phyloP scores from a whole-genome alignment of 306 rosid species.

The Quercus rubra region DNA sequence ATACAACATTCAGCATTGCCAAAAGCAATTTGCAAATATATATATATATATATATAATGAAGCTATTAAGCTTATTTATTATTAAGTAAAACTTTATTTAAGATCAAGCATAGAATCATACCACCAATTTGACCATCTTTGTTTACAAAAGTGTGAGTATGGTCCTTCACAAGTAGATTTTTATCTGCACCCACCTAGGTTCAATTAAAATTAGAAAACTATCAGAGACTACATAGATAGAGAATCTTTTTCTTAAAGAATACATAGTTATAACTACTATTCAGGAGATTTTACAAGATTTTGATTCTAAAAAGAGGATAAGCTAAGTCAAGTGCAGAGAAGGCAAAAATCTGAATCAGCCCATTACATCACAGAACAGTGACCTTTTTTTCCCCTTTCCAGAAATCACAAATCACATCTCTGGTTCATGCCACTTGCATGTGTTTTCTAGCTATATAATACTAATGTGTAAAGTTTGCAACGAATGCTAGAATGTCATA shows the following conservation, averaged over 20 bases:
- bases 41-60: background rate
- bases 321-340: background rate
- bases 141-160: conserved; percentile 91
- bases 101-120: conserved; percentile 35
- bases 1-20: background rate
- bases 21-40: conserved; percentile 5
- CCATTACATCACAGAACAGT: background rate
- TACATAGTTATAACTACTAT: background rate
- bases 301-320: background rate
- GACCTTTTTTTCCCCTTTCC: background rate
- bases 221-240: conserved; percentile 2
- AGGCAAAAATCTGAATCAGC: background rate
- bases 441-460: background rate
- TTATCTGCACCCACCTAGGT: conserved; percentile 81
- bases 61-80: background rate
- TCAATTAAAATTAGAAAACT: conserved; percentile 20
- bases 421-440: background rate
- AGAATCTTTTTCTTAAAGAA: background rate
- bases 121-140: conserved; percentile 98
- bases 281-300: background rate
- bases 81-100: background rate
- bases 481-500: background rate
- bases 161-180: conserved; percentile 94
- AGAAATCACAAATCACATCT: background rate
- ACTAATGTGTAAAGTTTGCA: background rate